A percentile compares a stretch with the other conserved stretches of the same genome.
These are phyloP conservation scores for Stromatinia cepivora DNA, from an alignment of 2,329 filamentous ascomycete species.

Conservation along the genomic window DNA sequence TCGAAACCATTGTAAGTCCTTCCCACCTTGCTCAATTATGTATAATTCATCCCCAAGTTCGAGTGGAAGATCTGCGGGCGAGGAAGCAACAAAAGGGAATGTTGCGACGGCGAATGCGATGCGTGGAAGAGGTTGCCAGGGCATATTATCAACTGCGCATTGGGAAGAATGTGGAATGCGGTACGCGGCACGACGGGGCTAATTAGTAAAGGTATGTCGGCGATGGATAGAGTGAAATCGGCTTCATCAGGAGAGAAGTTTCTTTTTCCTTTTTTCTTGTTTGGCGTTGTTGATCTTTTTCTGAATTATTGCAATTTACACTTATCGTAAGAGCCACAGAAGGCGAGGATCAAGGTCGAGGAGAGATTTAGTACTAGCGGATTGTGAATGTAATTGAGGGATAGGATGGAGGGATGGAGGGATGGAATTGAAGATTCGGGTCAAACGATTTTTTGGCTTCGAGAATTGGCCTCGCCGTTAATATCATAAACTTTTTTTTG, in stretches of 20 bases:
- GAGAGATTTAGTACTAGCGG: neutral
- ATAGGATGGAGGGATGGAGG: neutral
- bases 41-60: slow-evolving; percentile 98
- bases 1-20: slow-evolving; percentile 85
- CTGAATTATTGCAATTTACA: neutral
- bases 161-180: slow-evolving; percentile 19
- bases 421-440: neutral
- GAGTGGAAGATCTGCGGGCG: slow-evolving; percentile 87
- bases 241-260: slow-evolving; percentile 13
- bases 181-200: neutral
- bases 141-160: slow-evolving; percentile 56
- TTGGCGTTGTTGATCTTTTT: slow-evolving; percentile 8
- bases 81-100: slow-evolving; percentile 86
- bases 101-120: slow-evolving; percentile 98
- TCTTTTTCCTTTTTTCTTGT: neutral
- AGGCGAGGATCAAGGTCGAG: slow-evolving; percentile 3
- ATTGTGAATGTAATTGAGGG: neutral
- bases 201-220: slow-evolving; percentile 16
- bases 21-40: slow-evolving; percentile 92
- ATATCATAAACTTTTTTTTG: slow-evolving; percentile 14
- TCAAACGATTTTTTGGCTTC: neutral
- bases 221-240: slow-evolving; percentile 6
- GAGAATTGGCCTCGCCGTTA: slow-evolving; percentile 5
- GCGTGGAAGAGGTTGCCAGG: slow-evolving; percentile 94
- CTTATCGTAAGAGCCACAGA: slow-evolving; percentile 1